These are phyloP conservation scores for Coniochaeta prunicola DNA, from an alignment of 2,329 filamentous ascomycete genomes.

Conservation along the genomic window DNA sequence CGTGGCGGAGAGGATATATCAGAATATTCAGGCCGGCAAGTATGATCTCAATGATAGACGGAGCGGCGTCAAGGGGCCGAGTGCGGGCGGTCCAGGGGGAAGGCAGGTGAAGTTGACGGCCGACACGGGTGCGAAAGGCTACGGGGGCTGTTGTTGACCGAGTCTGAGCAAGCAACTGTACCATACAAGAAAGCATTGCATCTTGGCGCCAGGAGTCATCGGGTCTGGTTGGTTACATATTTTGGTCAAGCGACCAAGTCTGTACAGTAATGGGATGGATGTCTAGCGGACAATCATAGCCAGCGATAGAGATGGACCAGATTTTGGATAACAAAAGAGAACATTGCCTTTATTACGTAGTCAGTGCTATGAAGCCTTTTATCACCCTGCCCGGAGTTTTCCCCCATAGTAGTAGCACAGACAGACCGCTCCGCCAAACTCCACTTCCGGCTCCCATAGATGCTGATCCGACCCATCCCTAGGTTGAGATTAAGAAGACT, in stretches of 20 bases:
- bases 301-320: not conserved
- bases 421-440: not conserved
- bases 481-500: not conserved
- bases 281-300: not conserved
- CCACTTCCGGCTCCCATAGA: not conserved
- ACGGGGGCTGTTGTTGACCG: slow-evolving; percentile 43
- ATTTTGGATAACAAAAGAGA: not conserved
- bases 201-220: not conserved
- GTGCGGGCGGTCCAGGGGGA: slow-evolving; percentile 36
- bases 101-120: slow-evolving; percentile 36
- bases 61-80: slow-evolving; percentile 77
- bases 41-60: slow-evolving; percentile 92
- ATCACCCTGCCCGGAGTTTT: not conserved
- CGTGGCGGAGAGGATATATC: slow-evolving; percentile 90
- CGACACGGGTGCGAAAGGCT: slow-evolving; percentile 28
- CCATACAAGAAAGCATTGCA: too few relatives aligned
- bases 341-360: not conserved
- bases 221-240: not conserved
- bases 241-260: not conserved
- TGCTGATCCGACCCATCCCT: not conserved
- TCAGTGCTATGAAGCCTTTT: not conserved
- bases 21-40: slow-evolving; percentile 90
- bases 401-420: not conserved
- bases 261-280: not conserved
- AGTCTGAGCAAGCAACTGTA: too few relatives aligned